Evolutionary conservation across 2,329 filamentous ascomycete genomes (phyloP), one percentile per base, ranked within the genome.

Genomic region (Corinectria fuckeliana): DNA sequence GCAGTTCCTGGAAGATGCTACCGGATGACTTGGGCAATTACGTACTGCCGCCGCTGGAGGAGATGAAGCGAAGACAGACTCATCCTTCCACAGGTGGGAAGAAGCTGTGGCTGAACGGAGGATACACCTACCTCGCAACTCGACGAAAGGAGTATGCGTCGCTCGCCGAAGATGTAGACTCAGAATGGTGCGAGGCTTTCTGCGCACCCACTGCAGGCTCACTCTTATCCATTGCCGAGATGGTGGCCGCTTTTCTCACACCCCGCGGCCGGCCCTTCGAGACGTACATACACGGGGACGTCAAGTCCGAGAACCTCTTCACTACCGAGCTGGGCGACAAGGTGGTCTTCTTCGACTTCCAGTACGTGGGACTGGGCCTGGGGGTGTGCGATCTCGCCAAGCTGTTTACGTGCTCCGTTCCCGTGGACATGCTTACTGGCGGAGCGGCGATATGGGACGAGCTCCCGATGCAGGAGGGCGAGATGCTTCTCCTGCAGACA

Each of bases 271-370:
- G 79, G 13, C 56, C 74, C 0, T 77, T 79, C 1, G 80, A 88
- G 62, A 87, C 87, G 0, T 79, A 85, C 14, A 84, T 91, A 7
- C 88, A 91, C 66, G 88, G 88, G 7, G 88, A 91, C 56, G 87
- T 90, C 50, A 91, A 91, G 71, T 88, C 85, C 0, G 87, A 90
- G 64, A 91, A 91, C 58, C 78, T 90, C 6, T 89, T 89, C 67
- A 85, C 84, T 0, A 85, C 77, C 0, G 57, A 68, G 0, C 63
- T 70, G 0, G 85, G 84, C 1, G 73, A 82, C 2, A 59, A 75
- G 3, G 85, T 87, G 2, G 87, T 85, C 0, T 88, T 91, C 62
- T 90, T 87, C 66, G 88, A 91, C 69, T 91, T 91, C 56, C 88
- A 91, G 65, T 91, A 91, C 64, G 81, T 84, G 0, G 88, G 88